Evolutionary conservation across 1,139 yeast species (phyloP).

Genomic region (Komagataea norvegica): DNA sequence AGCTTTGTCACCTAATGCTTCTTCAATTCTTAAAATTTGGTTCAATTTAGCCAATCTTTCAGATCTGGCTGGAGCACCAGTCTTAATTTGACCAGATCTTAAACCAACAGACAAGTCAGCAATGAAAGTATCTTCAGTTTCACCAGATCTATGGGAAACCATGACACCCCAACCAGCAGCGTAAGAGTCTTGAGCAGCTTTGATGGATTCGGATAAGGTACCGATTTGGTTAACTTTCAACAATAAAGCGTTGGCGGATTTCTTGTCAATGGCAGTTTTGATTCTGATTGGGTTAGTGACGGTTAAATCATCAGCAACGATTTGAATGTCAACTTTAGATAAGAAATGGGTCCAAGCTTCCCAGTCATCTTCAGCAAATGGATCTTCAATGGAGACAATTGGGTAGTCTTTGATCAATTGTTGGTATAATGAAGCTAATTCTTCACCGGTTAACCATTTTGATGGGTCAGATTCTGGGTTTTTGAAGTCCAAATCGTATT

Average conservation of each 20-base stretch:
- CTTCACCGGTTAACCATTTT: conserved; percentile 83
- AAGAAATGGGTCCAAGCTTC: conserved; percentile 90
- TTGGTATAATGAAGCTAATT: conserved; percentile 80
- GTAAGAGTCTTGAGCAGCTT: conserved; percentile 88
- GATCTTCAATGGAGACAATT: conserved; percentile 96
- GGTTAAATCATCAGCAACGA: conserved; percentile 96
- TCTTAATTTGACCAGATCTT: conserved; percentile 96
- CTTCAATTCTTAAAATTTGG: conserved; percentile 96
- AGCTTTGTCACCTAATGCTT: conserved; percentile 94
- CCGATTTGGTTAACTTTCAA: conserved; percentile 97
- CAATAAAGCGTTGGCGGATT: conserved; percentile 87
- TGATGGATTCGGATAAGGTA: conserved; percentile 83
- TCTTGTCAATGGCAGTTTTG: conserved; percentile 89
- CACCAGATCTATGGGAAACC: conserved; percentile 99
- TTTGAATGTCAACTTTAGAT: conserved; percentile 72
- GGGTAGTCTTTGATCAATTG: conserved; percentile 82
- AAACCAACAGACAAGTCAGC: conserved; percentile 96
- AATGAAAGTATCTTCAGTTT: conserved; percentile 96
- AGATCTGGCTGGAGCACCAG: conserved; percentile 99
- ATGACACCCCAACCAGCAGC: conserved; percentile 96
- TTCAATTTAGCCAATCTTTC: conserved; percentile 97
- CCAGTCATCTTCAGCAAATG: conserved; percentile 99
- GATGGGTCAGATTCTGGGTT: conserved; percentile 73
- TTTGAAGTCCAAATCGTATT: conserved; percentile 96
- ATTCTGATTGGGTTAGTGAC: conserved; percentile 95